Conservation (phyloP, 805 yeast genomes). For the Yarrowia phangngaensis region DNA sequence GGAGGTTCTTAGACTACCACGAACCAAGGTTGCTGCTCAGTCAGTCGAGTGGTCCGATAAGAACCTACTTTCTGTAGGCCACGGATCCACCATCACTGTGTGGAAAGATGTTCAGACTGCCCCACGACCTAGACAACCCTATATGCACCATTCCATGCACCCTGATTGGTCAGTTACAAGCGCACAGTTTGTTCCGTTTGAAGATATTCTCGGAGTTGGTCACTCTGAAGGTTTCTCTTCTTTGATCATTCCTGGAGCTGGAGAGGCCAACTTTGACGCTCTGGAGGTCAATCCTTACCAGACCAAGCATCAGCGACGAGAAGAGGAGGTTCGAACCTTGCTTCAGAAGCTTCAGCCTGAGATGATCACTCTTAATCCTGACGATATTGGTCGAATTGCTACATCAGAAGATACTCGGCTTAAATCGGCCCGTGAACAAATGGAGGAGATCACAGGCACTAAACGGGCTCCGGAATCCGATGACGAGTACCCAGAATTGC, state of each 20-base stretch:
- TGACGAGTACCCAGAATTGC: slow-evolving; percentile 53
- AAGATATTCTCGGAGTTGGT: slow-evolving; percentile 91
- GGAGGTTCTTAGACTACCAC: slow-evolving; percentile 58
- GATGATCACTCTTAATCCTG: slow-evolving; percentile 87
- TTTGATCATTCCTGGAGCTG: slow-evolving; percentile 91
- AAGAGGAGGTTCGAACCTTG: slow-evolving; percentile 79
- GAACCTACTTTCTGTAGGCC: slow-evolving; percentile 81
- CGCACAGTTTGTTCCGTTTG: slow-evolving; percentile 82
- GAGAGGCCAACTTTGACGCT: slow-evolving; percentile 97
- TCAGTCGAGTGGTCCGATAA: slow-evolving; percentile 78
- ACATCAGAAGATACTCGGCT: slow-evolving; percentile 61
- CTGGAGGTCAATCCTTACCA: slow-evolving; percentile 90
- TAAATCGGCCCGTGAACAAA: slow-evolving; percentile 50
- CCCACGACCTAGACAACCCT: slow-evolving; percentile 48
- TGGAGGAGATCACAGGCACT: slow-evolving; percentile 39
- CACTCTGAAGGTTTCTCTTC: slow-evolving; percentile 75
- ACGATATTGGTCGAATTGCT: slow-evolving; percentile 78
- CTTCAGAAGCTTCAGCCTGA: slow-evolving; percentile 88
- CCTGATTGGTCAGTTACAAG: slow-evolving; percentile 72
- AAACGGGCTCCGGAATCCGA: slow-evolving; percentile 47
- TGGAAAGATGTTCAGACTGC: slow-evolving; percentile 80
- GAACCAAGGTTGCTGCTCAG: slow-evolving; percentile 81
- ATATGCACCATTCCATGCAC: slow-evolving; percentile 75
- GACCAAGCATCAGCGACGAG: slow-evolving; percentile 88
- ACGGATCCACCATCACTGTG: slow-evolving; percentile 92